A percentile compares a stretch with the other conserved stretches of the same genome.
Evolutionary conservation across 2,329 filamentous ascomycete species (phyloP).

Genomic region (Gaeumannomyces tritici): DNA sequence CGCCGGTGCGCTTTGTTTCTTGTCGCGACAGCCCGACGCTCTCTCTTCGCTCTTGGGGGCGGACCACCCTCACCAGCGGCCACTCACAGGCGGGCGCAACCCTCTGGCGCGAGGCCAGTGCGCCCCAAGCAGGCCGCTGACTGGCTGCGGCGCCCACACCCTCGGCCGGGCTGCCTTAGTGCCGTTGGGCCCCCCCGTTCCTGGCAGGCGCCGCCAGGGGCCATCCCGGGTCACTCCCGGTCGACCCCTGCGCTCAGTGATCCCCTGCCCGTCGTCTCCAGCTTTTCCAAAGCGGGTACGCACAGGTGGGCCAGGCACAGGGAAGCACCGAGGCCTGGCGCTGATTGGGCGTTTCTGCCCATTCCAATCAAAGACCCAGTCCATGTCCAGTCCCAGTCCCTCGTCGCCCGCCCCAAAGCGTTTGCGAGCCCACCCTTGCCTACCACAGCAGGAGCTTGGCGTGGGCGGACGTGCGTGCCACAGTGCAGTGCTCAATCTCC

Average conservation of each 20-base stretch:
- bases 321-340: not conserved
- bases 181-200: not conserved
- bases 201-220: conserved; percentile 1
- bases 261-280: not conserved
- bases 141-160: not conserved
- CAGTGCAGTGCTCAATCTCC: not conserved
- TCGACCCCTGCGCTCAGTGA: not conserved
- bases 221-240: conserved; percentile 1
- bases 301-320: not conserved
- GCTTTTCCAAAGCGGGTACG: not conserved
- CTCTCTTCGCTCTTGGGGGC: no score
- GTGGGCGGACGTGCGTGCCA: not conserved
- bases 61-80: no score
- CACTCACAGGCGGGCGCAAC: not conserved
- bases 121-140: not conserved
- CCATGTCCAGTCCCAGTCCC: not conserved
- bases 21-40: no score
- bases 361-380: not conserved
- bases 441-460: no score
- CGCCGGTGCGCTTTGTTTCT: not conserved
- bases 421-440: not conserved
- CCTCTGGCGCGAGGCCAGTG: not conserved
- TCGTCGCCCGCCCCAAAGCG: not conserved
- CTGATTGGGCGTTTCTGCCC: not conserved
- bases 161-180: not conserved